phyloP scores from a whole-genome alignment of 495 filamentous ascomycete species.

The Neurospora sp. region DNA sequence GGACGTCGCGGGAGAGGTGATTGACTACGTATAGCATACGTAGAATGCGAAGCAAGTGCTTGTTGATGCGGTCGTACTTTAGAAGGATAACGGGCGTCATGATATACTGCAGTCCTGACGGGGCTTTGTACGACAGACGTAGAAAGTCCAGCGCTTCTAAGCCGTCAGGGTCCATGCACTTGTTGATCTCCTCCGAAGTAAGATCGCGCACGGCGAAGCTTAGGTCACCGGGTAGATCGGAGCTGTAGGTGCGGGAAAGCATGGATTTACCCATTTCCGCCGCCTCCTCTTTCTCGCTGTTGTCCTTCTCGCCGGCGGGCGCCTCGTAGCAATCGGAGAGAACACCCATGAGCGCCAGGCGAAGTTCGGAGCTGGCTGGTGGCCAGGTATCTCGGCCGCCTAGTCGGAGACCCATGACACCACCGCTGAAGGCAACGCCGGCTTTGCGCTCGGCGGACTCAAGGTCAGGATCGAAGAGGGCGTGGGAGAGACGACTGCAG shows the following conservation, averaged over 20 bases:
- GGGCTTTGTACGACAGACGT: slow-evolving; percentile 73
- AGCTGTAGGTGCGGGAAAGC: slow-evolving; percentile 19
- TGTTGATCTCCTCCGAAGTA: slow-evolving; percentile 60
- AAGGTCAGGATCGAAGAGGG: slow-evolving; percentile 80
- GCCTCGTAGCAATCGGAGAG: slow-evolving; percentile 61
- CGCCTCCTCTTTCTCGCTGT: not conserved
- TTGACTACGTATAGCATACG: slow-evolving; percentile 74
- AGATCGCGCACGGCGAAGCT: slow-evolving; percentile 84
- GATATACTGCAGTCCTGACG: slow-evolving; percentile 58
- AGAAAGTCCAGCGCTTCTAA: slow-evolving; percentile 88
- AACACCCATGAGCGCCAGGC: slow-evolving; percentile 78
- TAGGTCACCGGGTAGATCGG: slow-evolving; percentile 66
- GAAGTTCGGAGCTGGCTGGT: slow-evolving; percentile 83
- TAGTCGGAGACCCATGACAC: slow-evolving; percentile 69
- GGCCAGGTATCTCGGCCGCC: slow-evolving; percentile 76
- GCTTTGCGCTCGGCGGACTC: slow-evolving; percentile 62
- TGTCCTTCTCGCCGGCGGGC: not conserved
- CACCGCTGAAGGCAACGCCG: slow-evolving; percentile 57
- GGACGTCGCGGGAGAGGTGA: slow-evolving; percentile 48
- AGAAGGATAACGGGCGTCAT: slow-evolving; percentile 56
- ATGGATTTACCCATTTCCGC: not conserved
- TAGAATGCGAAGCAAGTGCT: slow-evolving; percentile 60
- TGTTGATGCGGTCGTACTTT: slow-evolving; percentile 80
- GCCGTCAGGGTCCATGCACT: slow-evolving; percentile 65
- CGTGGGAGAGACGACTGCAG: slow-evolving; percentile 62